phyloP scores from a whole-genome alignment of 2,329 filamentous ascomycete species.

The Monosporascus sp. region DNA sequence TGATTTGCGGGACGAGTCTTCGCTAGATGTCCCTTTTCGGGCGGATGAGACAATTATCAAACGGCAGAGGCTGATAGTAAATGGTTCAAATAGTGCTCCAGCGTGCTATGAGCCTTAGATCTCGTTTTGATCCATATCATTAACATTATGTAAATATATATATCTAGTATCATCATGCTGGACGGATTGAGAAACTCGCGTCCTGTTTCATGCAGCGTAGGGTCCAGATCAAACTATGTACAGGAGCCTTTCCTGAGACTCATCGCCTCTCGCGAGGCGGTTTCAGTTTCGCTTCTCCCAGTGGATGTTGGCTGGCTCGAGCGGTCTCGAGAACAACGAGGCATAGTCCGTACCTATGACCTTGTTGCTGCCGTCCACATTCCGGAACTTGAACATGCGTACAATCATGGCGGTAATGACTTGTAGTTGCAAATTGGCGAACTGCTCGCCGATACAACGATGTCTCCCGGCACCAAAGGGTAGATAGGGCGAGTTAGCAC shows the following conservation, averaged over 20 bases:
- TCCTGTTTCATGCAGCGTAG: neutral
- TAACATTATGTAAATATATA: conserved; percentile 8
- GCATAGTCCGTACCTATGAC: conserved; percentile 66
- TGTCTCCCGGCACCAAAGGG: conserved; percentile 92
- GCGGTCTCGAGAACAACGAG: conserved; percentile 68
- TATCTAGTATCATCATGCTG: conserved; percentile 2
- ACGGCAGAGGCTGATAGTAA: too few species aligned
- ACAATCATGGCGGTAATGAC: conserved; percentile 77
- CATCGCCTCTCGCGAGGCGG: neutral
- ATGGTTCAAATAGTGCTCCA: neutral
- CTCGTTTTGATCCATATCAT: neutral
- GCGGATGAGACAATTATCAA: too few species aligned
- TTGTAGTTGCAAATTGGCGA: conserved; percentile 87
- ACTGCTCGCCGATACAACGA: conserved; percentile 94
- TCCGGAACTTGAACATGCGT: conserved; percentile 74
- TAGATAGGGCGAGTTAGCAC: conserved; percentile 81
- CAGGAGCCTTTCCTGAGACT: conserved; percentile 6
- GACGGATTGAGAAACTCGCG: neutral
- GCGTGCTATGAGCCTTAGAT: neutral
- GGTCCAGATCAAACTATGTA: conserved; percentile 8
- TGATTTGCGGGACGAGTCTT: too few species aligned
- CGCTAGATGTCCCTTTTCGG: too few species aligned
- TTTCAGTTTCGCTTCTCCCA: conserved; percentile 63
- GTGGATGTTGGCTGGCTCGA: conserved; percentile 65
- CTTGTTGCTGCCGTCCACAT: conserved; percentile 63